Evolutionary conservation across 164 flowering plant genomes (phyloP), one percentile per base, ranked within the genome.

Genomic region (Vitis labrusca): DNA sequence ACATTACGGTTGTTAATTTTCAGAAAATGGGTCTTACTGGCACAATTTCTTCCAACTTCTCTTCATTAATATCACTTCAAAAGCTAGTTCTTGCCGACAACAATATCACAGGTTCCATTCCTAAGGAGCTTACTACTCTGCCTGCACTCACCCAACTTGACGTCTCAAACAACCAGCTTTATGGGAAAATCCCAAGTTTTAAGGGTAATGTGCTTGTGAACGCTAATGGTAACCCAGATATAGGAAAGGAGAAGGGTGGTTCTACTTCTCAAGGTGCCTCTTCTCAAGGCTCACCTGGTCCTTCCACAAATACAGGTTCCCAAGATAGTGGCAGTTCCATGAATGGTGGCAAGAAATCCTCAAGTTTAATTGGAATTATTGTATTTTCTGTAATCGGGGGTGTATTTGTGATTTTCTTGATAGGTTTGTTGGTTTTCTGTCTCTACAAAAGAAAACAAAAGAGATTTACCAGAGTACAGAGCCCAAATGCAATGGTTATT

Each of bases 1-100:
- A 84, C 71, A 75, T 89, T n/a, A 82, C 84, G 8, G 77, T 86
- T 49, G 65, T 89, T 3, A 89, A 88, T 70, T 86, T 89, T 68
- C 78, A 83, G 82, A 82, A 79, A 56, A 82, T 88, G 89, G 88
- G 86, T 17, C 85, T 89, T 10, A 74, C 72, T 2, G 94, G 94
- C 6, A 73, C 81, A 0, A 85, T 89, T 30, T 86, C 94, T 32
- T 82, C 89, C 2, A 78, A 77, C 0, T 82, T 86, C 65, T 80
- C 84, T 5, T 72, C 75, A 1, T 76, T 89, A 14, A 82, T 57
- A 51, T 83, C 88, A 1, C 70, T 89, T 71, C 79, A 86, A 52
- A 83, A 79, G 60, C 66, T 89, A 66, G 61, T 88, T 71, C 91
- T 89, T 71, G 84, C 89, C 11, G 73, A 78, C 48, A 89, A 89